These are phyloP conservation scores for Nicotiana tomentosiformis DNA, from an alignment of 257 asterid genomes.

Conservation along the genomic window DNA sequence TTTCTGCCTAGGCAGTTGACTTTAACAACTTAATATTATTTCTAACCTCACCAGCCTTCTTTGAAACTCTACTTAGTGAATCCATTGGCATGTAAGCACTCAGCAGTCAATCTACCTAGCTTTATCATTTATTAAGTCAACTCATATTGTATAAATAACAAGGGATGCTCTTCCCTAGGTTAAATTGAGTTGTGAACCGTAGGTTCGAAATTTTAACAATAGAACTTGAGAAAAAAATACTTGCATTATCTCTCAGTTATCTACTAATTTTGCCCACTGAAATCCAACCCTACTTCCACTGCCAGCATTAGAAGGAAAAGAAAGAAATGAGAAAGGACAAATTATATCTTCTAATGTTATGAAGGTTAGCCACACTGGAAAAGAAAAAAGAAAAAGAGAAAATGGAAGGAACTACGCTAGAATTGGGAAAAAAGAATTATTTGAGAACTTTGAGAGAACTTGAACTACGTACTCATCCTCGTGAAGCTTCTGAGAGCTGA, in stretches of 20 bases:
- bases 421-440: background rate
- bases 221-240: background rate
- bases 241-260: background rate
- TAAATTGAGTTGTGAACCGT: background rate
- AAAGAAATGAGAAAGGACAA: background rate
- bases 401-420: background rate
- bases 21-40: background rate
- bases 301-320: background rate
- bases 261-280: background rate
- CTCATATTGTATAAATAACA: background rate
- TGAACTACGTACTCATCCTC: constrained; percentile 65
- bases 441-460: constrained; percentile 1
- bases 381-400: background rate
- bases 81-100: background rate
- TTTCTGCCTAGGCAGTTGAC: background rate
- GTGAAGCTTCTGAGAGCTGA: constrained; percentile 52
- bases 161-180: background rate
- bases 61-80: background rate
- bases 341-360: background rate
- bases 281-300: background rate
- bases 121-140: background rate
- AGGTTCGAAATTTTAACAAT: background rate
- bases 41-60: background rate
- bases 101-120: background rate
- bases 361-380: background rate